Conservation (phyloP, 306 rosid genomes). For the Cicer pinnatifidum region DNA sequence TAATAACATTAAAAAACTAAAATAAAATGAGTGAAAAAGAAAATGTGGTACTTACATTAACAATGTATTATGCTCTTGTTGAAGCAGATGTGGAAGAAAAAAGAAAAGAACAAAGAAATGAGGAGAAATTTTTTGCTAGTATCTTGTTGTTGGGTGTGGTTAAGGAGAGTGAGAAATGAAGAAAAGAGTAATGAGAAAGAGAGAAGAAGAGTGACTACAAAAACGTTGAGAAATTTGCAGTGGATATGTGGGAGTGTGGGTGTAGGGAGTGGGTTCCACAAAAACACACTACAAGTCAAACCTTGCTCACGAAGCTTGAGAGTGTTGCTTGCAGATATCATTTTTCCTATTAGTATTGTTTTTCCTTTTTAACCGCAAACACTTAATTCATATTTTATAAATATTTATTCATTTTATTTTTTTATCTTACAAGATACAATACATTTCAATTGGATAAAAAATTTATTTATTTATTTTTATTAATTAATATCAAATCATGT, state of each 20-base stretch:
- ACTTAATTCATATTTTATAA: too few species aligned
- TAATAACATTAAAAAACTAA: not conserved
- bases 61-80: not conserved
- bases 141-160: not conserved
- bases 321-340: too few species aligned
- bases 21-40: not conserved
- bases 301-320: not conserved
- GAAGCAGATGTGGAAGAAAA: not conserved
- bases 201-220: too few species aligned
- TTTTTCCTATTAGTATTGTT: too few species aligned
- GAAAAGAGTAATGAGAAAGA: too few species aligned
- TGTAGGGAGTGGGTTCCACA: not conserved
- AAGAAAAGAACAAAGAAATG: not conserved
- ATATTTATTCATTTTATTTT: too few species aligned
- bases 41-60: not conserved
- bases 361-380: too few species aligned
- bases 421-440: too few species aligned
- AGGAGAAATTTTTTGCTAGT: too few species aligned
- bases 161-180: not conserved
- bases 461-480: too few species aligned
- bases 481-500: too few species aligned
- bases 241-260: not conserved
- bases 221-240: not conserved
- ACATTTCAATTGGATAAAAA: too few species aligned
- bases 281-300: not conserved